Conservation (phyloP, 2,329 filamentous ascomycete species). For the Endoconidiophora laricicola region DNA sequence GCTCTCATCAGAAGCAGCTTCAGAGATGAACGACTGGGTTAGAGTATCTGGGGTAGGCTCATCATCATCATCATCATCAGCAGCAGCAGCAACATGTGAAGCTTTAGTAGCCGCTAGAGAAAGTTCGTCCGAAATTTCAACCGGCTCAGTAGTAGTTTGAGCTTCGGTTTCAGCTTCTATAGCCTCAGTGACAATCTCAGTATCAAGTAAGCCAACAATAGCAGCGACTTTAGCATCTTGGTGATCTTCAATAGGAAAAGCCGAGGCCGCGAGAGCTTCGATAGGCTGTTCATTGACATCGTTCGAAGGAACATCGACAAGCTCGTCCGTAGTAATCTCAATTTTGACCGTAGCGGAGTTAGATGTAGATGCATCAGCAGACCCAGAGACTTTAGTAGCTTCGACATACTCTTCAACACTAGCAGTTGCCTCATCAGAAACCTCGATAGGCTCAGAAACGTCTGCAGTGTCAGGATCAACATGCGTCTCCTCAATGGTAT, state of each 20-base stretch:
- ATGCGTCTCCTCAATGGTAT: not conserved
- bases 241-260: not conserved
- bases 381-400: too few relatives aligned
- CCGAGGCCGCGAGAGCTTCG: not conserved
- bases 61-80: not conserved
- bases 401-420: too few relatives aligned
- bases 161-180: not conserved
- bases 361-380: too few relatives aligned
- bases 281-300: not conserved
- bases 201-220: not conserved
- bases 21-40: not conserved
- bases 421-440: too few relatives aligned
- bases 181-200: not conserved
- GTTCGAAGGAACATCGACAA: not conserved
- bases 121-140: not conserved
- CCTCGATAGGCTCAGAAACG: not conserved
- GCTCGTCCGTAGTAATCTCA: not conserved
- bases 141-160: not conserved
- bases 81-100: not conserved
- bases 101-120: not conserved
- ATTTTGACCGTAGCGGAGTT: too few relatives aligned
- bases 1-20: slow-evolving; percentile 5
- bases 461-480: not conserved
- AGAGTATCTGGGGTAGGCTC: not conserved
- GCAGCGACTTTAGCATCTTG: not conserved